Evolutionary conservation across 306 rosid species (phyloP), one percentile per base, ranked within the genome.

Genomic region (Ziziphus jujuba): DNA sequence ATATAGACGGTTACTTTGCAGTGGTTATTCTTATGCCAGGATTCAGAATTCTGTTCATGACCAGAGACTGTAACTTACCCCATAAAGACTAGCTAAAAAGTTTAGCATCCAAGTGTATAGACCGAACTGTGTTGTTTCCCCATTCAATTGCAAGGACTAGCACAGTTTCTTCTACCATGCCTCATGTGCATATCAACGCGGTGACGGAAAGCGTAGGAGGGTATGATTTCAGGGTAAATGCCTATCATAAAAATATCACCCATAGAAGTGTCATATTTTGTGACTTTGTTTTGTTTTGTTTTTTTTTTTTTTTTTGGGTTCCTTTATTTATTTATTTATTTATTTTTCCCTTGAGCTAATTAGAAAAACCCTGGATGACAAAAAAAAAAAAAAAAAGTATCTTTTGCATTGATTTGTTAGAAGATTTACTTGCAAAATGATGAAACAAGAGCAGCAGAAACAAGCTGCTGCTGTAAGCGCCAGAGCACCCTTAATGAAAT

Each of bases 201-300:
- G 81, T 52, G 51, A 82, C 66, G 21, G 85, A 85, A 50, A 85
- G 81, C 35, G 57, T 68, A 12, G 72, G 75, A 4, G 83, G 90
- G 61, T 76, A 79, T 17, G 84, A 65, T 52, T 73, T 74, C 60
- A 82, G 12, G 1, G 77, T 79, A 36, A 67, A 56, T 49, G 83
- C 82, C 81, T 85, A 61, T 14, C 22, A 52, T 13, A 60, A 56
- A 40, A 36, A 13, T 17, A 17, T 19, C 33, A 28, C 33, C 33
- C 33, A 28, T 28, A 23, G 7, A n/a, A 57, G 22, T 11, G 13
- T 22, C 33, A 61, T 2, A 34, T 25, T 14, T 9, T 10, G 51
- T 47, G 17, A 8, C 11, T 47, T 13, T 47, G 51, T 11, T 47
- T 47, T 10, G n/a, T n/a, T n/a, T n/a, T n/a, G n/a, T n/a, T n/a